phyloP scores from a whole-genome alignment of 78 protist species.

The Dictyostelium intermedium region DNA sequence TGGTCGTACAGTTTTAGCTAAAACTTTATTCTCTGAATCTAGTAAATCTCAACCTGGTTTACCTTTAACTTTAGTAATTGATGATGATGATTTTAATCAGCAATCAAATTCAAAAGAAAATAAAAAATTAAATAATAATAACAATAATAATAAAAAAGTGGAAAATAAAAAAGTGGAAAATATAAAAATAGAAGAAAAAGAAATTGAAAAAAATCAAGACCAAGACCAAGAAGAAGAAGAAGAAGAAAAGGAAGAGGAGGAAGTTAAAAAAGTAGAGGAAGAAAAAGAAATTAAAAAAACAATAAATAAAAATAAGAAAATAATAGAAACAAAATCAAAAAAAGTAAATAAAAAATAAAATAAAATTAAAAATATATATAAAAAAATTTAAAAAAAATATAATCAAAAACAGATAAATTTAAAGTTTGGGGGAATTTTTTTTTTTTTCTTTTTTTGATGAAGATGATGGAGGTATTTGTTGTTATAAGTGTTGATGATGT shows the following conservation, averaged over 20 bases:
- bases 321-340: neutral
- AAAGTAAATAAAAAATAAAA: neutral
- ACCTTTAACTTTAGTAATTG: neutral
- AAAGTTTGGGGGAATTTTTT: neutral
- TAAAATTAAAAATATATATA: neutral
- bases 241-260: neutral
- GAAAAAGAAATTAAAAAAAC: neutral
- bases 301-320: neutral
- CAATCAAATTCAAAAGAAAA: neutral
- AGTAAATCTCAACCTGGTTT: neutral
- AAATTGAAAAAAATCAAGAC: neutral
- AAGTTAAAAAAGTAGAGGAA: neutral
- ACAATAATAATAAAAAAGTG: neutral
- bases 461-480: too few relatives aligned
- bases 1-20: conserved; percentile 15
- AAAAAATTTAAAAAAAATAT: neutral
- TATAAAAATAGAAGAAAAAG: neutral
- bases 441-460: neutral
- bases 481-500: neutral
- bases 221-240: neutral
- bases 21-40: neutral
- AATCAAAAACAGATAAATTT: neutral
- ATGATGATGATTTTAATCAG: neutral
- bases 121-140: neutral
- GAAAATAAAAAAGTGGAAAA: neutral